These are phyloP conservation scores for Knufia fluminis DNA, from an alignment of 2,329 filamentous ascomycete genomes.

Conservation along the genomic window DNA sequence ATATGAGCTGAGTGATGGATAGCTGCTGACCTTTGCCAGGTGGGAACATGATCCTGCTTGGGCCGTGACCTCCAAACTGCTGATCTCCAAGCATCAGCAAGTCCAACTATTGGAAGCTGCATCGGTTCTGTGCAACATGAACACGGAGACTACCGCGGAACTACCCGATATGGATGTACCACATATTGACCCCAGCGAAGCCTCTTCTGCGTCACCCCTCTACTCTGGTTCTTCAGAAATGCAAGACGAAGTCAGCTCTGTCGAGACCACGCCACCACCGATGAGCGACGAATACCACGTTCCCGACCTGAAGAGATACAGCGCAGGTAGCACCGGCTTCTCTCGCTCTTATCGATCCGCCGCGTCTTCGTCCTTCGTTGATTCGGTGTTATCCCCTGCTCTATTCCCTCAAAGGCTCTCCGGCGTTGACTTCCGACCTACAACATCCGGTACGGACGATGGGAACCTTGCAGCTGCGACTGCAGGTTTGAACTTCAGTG, in stretches of 20 bases:
- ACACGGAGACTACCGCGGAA: slow-evolving; percentile 53
- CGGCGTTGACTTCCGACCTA: slow-evolving; percentile 67
- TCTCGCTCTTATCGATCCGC: slow-evolving; percentile 76
- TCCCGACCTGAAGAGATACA: slow-evolving; percentile 51
- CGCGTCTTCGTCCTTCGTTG: slow-evolving; percentile 48
- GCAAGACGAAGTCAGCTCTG: slow-evolving; percentile 70
- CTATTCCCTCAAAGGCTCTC: slow-evolving; percentile 57
- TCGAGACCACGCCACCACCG: slow-evolving; percentile 86
- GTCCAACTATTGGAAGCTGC: slow-evolving; percentile 95
- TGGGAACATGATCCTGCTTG: slow-evolving; percentile 99
- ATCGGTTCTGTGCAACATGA: slow-evolving; percentile 93
- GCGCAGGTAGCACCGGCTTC: slow-evolving; percentile 40
- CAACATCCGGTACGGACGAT: slow-evolving; percentile 72
- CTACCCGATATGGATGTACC: slow-evolving; percentile 59
- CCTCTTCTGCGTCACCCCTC: slow-evolving; percentile 71
- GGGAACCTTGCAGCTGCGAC: slow-evolving; percentile 83
- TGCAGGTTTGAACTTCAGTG: slow-evolving; percentile 80
- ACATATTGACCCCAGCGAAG: slow-evolving; percentile 60
- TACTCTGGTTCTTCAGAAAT: slow-evolving; percentile 71
- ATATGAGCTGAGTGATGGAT: slow-evolving; percentile 18
- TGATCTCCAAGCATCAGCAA: slow-evolving; percentile 99
- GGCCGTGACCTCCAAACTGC: slow-evolving; percentile 91
- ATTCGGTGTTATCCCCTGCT: slow-evolving; percentile 40
- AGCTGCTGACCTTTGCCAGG: slow-evolving; percentile 46
- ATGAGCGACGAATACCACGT: slow-evolving; percentile 55